A percentile compares a stretch with the other conserved stretches of the same genome.
Evolutionary conservation across 495 filamentous ascomycete species (phyloP).

Genomic region (Hypomontagnella submonticulosa): DNA sequence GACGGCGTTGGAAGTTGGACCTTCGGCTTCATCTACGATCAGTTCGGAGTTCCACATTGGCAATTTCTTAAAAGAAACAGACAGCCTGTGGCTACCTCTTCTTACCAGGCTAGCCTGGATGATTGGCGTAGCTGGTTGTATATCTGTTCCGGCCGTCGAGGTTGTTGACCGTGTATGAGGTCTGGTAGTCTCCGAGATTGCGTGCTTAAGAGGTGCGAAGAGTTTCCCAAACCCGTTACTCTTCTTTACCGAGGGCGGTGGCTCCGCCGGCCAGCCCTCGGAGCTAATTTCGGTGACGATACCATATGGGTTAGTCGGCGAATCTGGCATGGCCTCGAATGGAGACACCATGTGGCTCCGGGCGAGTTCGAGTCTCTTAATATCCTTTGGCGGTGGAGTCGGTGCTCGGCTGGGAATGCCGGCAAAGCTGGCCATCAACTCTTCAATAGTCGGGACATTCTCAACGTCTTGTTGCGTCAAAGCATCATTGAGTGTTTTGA

Average conservation of each 20-base stretch:
- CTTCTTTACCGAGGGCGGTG: slow-evolving; percentile 29
- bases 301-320: slow-evolving; percentile 26
- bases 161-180: slow-evolving; percentile 39
- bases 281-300: slow-evolving; percentile 39
- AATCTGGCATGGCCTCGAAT: slow-evolving; percentile 34
- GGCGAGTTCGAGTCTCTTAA: slow-evolving; percentile 43
- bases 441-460: slow-evolving; percentile 47
- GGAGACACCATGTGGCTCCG: slow-evolving; percentile 34
- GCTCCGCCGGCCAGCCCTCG: slow-evolving; percentile 14
- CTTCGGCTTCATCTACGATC: slow-evolving; percentile 27
- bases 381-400: slow-evolving; percentile 53
- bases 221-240: slow-evolving; percentile 40
- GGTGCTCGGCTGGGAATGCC: slow-evolving; percentile 52
- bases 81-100: slow-evolving; percentile 49
- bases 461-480: slow-evolving; percentile 20
- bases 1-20: slow-evolving; percentile 37
- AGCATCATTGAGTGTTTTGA: slow-evolving; percentile 15
- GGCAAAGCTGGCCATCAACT: slow-evolving; percentile 50
- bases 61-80: slow-evolving; percentile 47
- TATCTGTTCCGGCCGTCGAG: slow-evolving; percentile 24
- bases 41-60: slow-evolving; percentile 38
- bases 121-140: slow-evolving; percentile 35
- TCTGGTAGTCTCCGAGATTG: slow-evolving; percentile 33
- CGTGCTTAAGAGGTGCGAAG: slow-evolving; percentile 40
- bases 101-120: slow-evolving; percentile 47